Evolutionary conservation across 257 asterid genomes (phyloP).

Genomic region (Paraleonurus japonicus): DNA sequence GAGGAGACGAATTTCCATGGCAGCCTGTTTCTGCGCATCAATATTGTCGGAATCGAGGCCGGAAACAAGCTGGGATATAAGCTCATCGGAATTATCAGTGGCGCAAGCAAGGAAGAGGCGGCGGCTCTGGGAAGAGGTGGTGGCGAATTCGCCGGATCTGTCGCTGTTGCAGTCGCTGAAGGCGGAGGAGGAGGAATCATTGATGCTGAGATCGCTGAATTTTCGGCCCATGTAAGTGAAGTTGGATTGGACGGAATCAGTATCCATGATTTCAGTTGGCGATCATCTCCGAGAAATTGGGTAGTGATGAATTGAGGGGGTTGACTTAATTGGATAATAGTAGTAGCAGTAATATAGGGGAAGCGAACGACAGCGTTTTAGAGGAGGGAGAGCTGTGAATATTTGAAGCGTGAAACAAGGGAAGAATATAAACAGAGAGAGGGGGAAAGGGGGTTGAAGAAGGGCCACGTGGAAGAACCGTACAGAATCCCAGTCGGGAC

Average conservation of each 20-base stretch:
- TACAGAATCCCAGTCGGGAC: conserved; percentile 49
- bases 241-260: conserved; percentile 43
- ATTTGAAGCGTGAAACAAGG: conserved; percentile 28
- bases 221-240: conserved; percentile 67
- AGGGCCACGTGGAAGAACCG: conserved; percentile 63
- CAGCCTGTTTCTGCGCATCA: conserved; percentile 80
- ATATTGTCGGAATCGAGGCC: conserved; percentile 50
- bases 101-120: conserved; percentile 66
- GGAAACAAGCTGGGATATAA: conserved; percentile 67
- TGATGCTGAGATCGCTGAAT: conserved; percentile 49
- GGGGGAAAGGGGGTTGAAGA: conserved; percentile 11
- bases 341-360: too few relatives aligned
- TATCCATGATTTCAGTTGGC: conserved; percentile 50
- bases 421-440: conserved; percentile 34
- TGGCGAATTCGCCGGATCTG: conserved; percentile 85
- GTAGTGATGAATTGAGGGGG: background rate
- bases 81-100: conserved; percentile 66
- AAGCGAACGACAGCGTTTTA: conserved; percentile 43
- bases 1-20: conserved; percentile 75
- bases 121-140: conserved; percentile 69
- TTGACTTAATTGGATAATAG: conserved; percentile 11
- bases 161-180: conserved; percentile 97
- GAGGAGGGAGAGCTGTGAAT: background rate
- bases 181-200: conserved; percentile 67
- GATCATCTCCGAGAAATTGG: conserved; percentile 11